Evolutionary conservation across 176 grass and related monocot genomes (phyloP), one percentile per base, ranked within the genome.

Genomic region (Oryza officinalis): DNA sequence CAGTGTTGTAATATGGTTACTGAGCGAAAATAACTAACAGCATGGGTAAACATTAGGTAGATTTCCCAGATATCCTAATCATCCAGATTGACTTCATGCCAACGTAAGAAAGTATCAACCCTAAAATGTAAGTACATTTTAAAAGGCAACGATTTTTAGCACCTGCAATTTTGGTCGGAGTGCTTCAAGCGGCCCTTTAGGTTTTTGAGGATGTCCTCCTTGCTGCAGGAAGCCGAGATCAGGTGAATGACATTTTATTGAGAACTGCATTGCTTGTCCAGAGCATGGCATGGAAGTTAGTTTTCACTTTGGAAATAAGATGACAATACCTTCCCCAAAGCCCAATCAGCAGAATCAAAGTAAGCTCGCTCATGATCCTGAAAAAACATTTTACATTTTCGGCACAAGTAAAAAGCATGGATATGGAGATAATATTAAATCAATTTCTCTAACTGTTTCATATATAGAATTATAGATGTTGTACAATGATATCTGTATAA

Each of bases 291-390:
- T 37, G 10, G 47, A 64, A 65, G 59, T 38, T 20, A 73, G 15
- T 60, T 74, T 75, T 67, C 64, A 50, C 69, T 72, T 76, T 26
- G 0, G 38, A 77, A 52, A 67, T 18, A 78, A 40, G 27, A 65
- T 66, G 25, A 33, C 2, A 66, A 32, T 91, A 97, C 94, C 94
- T 97, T 97, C 28, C 91, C 91, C 65, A 97, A 57, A 83, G 91
- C 91, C 94, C 91, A 97, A 81, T 97, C 94, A 87, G 89, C 94
- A 69, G 94, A 97, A 89, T 97, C 91, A 71, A 97, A 97, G 78
- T 70, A 93, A 65, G 94, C 94, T 20, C 91, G 75, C 72, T 97
- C 94, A 86, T 97, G 94, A 40, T 96, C 94, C 94, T 96, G 81
- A 65, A 43, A 79, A 78, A 40, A 71, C 22, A 91, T 49, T 82